These are phyloP conservation scores for Eragrostis nindensis DNA, from an alignment of 176 grass and related monocot species.

Conservation along the genomic window DNA sequence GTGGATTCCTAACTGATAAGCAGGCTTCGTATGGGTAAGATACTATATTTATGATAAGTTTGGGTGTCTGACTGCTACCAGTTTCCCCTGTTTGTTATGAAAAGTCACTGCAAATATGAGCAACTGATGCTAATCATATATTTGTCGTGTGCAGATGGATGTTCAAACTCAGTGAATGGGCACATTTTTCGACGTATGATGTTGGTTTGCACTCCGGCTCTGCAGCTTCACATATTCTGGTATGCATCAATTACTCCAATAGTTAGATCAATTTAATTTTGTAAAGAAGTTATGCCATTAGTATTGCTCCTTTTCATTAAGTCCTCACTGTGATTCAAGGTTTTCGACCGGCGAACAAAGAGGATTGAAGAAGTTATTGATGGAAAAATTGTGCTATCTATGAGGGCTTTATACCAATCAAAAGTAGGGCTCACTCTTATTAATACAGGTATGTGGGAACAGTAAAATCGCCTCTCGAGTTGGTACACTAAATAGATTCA, in stretches of 20 bases:
- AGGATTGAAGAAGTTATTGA: constrained; percentile 94
- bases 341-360: constrained; percentile 86
- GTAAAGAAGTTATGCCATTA: not conserved
- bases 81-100: not conserved
- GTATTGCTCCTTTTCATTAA: constrained; percentile 26
- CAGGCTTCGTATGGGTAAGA: constrained; percentile 93
- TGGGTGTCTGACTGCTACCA: constrained; percentile 25
- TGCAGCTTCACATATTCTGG: constrained; percentile 91
- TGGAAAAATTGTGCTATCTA: constrained; percentile 91
- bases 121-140: constrained; percentile 36
- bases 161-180: constrained; percentile 99
- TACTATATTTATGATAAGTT: constrained; percentile 15
- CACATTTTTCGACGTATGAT: constrained; percentile 84
- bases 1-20: constrained; percentile 95
- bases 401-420: constrained; percentile 96
- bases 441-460: constrained; percentile 63
- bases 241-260: constrained; percentile 34
- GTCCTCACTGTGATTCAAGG: constrained; percentile 48
- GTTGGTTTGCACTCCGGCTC: constrained; percentile 91
- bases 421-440: constrained; percentile 91
- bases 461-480: not conserved
- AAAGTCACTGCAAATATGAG: constrained; percentile 26
- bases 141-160: constrained; percentile 72
- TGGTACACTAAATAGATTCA: constrained; percentile 1
- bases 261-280: constrained; percentile 21